Evolutionary conservation across 116 monocot genomes (phyloP).

Genomic region (Thalassia testudinum): DNA sequence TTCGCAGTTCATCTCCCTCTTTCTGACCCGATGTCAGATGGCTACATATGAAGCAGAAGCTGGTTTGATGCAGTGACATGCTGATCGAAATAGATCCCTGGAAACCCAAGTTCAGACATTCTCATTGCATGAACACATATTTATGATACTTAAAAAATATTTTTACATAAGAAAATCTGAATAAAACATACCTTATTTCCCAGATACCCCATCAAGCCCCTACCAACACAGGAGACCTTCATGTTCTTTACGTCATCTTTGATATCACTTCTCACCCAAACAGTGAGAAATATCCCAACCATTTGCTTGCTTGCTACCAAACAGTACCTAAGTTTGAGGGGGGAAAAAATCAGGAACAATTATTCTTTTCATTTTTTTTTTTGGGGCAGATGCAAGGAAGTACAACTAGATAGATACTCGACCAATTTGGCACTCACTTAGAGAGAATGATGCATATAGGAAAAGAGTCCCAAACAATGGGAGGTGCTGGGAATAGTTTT

Average conservation of each 20-base stretch:
- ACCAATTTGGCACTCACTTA: no score
- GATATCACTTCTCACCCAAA: slow-evolving; percentile 68
- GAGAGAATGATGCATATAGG: no score
- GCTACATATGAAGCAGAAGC: slow-evolving; percentile 72
- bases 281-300: slow-evolving; percentile 73
- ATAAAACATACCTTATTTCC: slow-evolving; percentile 53
- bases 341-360: no score
- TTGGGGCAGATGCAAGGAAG: no score
- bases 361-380: no score
- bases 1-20: slow-evolving; percentile 63
- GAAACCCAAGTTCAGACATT: slow-evolving; percentile 2
- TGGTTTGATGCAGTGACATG: slow-evolving; percentile 76
- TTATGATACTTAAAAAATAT: neutral
- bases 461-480: no score
- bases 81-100: slow-evolving; percentile 81
- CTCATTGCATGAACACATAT: neutral
- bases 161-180: neutral
- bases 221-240: slow-evolving; percentile 71
- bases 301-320: slow-evolving; percentile 85
- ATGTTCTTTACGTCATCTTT: slow-evolving; percentile 56
- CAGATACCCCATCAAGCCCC: slow-evolving; percentile 86
- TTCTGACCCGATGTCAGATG: slow-evolving; percentile 77
- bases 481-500: no score
- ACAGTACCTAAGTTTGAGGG: slow-evolving; percentile 35
- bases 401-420: no score